Evolutionary conservation across 164 flowering plant species (phyloP), one percentile per base, ranked within the genome.

Genomic region (Platanus orientalis): DNA sequence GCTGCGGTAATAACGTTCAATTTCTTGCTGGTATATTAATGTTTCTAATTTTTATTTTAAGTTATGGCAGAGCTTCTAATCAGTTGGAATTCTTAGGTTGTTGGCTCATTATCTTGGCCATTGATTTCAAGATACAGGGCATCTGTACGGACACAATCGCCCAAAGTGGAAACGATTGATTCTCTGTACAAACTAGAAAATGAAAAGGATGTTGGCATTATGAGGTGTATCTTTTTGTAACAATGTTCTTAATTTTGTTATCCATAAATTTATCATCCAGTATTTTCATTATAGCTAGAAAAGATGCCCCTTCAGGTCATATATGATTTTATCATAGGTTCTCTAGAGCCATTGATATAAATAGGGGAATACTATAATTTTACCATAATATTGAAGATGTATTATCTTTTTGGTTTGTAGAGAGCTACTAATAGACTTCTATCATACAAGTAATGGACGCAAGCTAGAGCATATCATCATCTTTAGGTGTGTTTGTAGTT

Each of bases 71-170:
- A n/a, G n/a, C n/a, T n/a, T n/a, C n/a, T n/a, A n/a, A n/a, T n/a
- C n/a, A n/a, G n/a, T n/a, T 48, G 32, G 25, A 45, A 54, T 25
- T 55, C 16, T 1, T 45, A 93, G 98, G 98, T 93, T 0, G 97
- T 94, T 14, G 80, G 96, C 70, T 94, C 98, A 11, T 80, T 93
- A 66, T 68, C 78, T 6, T 94, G 97, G 97, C 98, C 98, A 1
- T 42, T 73, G 64, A 87, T 93, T 61, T 93, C 98, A 42, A 76
- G 82, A 0, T 90, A 93, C 67, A 73, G 96, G 47, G 98, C 98
- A 13, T 75, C 80, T 26, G 97, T 93, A 21, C 76, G 97, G n/a
- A 86, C 97, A 1, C 98, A 93, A 61, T 85, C 96, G 1, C 89
- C 95, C 0, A 93, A 84, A 62, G 78, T 80, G 45, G 97, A 90